Base-by-base conservation (phyloP, 2,329 filamentous ascomycete genomes). In the Phoma herbarum region DNA sequence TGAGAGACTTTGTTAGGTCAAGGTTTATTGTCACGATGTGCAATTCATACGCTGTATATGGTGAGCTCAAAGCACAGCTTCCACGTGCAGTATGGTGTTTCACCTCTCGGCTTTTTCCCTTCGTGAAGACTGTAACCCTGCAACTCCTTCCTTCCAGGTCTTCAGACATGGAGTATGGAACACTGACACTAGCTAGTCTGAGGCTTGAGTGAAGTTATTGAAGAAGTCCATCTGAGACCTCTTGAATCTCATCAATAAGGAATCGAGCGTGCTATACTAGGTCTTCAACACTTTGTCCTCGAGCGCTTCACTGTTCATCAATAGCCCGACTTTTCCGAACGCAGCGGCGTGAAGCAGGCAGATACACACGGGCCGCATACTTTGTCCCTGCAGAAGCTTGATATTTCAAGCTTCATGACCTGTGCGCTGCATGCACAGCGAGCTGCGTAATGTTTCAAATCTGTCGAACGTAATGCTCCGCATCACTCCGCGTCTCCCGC, bases 341-440 rank as follows among this genome's bases (percentile, higher is more conserved):
- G 18, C 41, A 46, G 37, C 11, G n/a, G 12, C 31, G 18, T n/a
- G 20, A 37, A n/a, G n/a, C n/a, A n/a, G n/a, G n/a, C n/a, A n/a
- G 25, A 25, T 10, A 37, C 5, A 18, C 39, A 50, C 9, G 29
- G 22, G 18, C 22, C 23, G 23, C 23, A 42, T 25, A 20, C 35
- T 35, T 43, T 28, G 26, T 22, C 33, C 42, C 42, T 52, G 48
- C 54, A 52, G 39, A 57, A 57, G 41, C 33, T 47, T 46, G 26
- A 47, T 2, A 14, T 11, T 20, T 42, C 47, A 59, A 55, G 50
- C 46, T 42, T 49, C 22, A 10, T 16, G 5, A 46, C 2, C 16
- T 47, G 41, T 31, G 22, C 29, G 33, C 23, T 39, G 39, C 39
- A 43, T 39, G 37, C 26, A 29, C 14, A n/a, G n/a, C 25, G 14